A percentile compares a stretch with the other conserved stretches of the same genome.
Evolutionary conservation across 2,329 filamentous ascomycete genomes (phyloP).

Genomic region (Venturia oleaginea): DNA sequence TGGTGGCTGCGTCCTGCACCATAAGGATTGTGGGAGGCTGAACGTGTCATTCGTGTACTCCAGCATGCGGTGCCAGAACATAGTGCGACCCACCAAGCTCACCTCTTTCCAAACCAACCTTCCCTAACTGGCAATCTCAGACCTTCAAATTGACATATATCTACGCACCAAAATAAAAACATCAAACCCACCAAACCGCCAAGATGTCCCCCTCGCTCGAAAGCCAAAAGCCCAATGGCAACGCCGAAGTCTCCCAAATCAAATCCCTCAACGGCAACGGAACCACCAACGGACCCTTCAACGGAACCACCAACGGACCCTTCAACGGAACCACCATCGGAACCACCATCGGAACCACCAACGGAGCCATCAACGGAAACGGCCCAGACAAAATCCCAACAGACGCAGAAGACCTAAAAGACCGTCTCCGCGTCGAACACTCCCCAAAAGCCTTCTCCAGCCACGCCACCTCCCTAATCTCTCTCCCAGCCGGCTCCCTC

Average conservation of each 20-base stretch:
- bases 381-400: not conserved
- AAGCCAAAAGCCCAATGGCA: not conserved
- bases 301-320: not conserved
- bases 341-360: not conserved
- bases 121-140: not conserved
- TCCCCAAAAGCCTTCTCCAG: slow-evolving; percentile 32
- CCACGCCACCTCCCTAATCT: slow-evolving; percentile 39
- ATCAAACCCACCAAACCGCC: not conserved
- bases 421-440: slow-evolving; percentile 30
- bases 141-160: not conserved
- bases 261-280: not conserved
- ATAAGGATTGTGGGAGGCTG: not conserved
- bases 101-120: not conserved
- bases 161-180: not conserved
- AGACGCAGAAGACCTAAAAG: slow-evolving; percentile 24
- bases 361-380: not conserved
- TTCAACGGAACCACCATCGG: not conserved
- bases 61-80: not conserved
- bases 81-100: not conserved
- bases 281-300: not conserved
- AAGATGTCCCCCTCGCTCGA: slow-evolving; percentile 3
- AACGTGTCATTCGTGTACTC: not conserved
- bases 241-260: not conserved
- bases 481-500: slow-evolving; percentile 41
- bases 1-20: not conserved